Conservation (phyloP, 2,329 filamentous ascomycete genomes). For the Fusarium brevicatenulatum region DNA sequence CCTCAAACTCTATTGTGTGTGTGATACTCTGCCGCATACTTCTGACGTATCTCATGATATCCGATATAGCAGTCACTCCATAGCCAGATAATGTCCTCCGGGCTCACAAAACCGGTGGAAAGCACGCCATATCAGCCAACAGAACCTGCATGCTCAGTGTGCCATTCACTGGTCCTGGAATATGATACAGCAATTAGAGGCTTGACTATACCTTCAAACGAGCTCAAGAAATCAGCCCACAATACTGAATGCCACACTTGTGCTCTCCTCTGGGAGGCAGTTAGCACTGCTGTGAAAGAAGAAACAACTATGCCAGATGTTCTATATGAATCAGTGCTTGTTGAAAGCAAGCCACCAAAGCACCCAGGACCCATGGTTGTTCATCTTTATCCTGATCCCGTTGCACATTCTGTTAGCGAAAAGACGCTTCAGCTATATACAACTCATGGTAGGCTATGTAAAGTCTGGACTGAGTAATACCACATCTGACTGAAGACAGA, state of each 20-base stretch:
- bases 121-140: accelerated
- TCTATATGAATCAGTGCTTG: neutral
- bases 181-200: neutral
- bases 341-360: neutral
- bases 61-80: too few species aligned
- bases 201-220: neutral
- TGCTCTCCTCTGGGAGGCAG: neutral
- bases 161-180: neutral
- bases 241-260: neutral
- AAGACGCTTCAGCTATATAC: neutral
- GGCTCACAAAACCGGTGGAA: accelerated
- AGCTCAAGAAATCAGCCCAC: neutral
- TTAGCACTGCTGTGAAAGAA: neutral
- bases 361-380: neutral
- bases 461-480: accelerated
- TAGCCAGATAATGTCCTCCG: neutral
- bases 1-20: accelerated
- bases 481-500: neutral
- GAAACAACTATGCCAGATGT: neutral
- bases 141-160: neutral
- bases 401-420: neutral
- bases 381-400: neutral
- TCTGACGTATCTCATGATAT: accelerated
- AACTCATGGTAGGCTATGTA: neutral
- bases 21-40: accelerated